Evolutionary conservation across 2,329 filamentous ascomycete species (phyloP).

Genomic region (Pseudogymnoascus pannorum): DNA sequence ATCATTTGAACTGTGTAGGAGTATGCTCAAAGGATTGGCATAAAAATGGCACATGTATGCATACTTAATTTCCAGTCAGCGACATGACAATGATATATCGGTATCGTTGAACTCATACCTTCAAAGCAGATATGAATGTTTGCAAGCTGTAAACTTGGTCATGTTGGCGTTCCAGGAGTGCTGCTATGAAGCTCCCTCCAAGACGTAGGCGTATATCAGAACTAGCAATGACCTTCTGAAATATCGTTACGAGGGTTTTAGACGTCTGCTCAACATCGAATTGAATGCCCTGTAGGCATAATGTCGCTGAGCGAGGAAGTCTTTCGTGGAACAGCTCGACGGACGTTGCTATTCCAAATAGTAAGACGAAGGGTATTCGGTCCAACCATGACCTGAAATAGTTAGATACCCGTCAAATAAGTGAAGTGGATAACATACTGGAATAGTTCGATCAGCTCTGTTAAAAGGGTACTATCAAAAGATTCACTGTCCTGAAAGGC

Average conservation of each 20-base stretch:
- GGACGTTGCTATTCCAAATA: conserved; percentile 77
- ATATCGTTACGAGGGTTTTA: conserved; percentile 65
- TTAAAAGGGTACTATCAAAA: conserved; percentile 66
- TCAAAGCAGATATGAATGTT: conserved; percentile 61
- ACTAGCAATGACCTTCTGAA: conserved; percentile 56
- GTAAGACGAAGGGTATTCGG: conserved; percentile 66
- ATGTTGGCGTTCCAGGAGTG: conserved; percentile 62
- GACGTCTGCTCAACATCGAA: conserved; percentile 72
- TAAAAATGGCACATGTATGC: conserved; percentile 84
- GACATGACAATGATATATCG: neutral
- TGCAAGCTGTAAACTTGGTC: conserved; percentile 73
- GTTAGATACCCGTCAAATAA: conserved; percentile 9
- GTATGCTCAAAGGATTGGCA: conserved; percentile 64
- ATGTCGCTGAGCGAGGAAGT: conserved; percentile 60
- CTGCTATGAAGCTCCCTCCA: conserved; percentile 54
- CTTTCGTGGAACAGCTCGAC: conserved; percentile 72
- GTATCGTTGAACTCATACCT: conserved; percentile 38
- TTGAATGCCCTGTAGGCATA: conserved; percentile 59
- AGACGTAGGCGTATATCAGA: conserved; percentile 51
- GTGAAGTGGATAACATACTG: conserved; percentile 41
- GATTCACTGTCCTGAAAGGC: conserved; percentile 77
- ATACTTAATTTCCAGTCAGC: conserved; percentile 44
- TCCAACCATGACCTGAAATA: conserved; percentile 55
- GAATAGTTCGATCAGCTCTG: conserved; percentile 62
- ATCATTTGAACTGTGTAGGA: conserved; percentile 37